Evolutionary conservation across 169 alveolate genomes (phyloP), one percentile per base, ranked within the genome.

Genomic region (Babesia ovis): DNA sequence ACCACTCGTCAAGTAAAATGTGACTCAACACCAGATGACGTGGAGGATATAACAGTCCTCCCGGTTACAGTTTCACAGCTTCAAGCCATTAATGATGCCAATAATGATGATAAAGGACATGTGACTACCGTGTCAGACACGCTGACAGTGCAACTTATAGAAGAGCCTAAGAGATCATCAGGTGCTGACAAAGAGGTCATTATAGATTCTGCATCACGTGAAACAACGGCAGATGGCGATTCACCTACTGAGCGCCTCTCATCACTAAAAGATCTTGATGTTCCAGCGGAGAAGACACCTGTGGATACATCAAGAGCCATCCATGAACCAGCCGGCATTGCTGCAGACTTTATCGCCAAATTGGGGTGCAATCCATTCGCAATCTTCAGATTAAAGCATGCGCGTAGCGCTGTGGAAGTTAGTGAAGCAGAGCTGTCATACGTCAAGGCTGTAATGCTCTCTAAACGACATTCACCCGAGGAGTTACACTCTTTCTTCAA

Each of bases 401-500:
- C 74, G 2, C 74, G 74, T 1, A 64, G 74, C 48, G 22, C 61
- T n/a, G 50, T 64, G 14, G 37, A 5, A 3, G 70, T 79, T 31
- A 69, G 54, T 1, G 83, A 79, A 12, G n/a, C 11, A 20, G 83
- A 79, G 23, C 53, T 70, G 42, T 23, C 55, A 22, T 35, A 27
- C 3, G 42, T 79, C 46, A 79, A 64, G 56, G n/a, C 69, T 4
- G 32, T 54, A 2, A 53, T 79, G 48, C 9, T 79, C 6, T 43
- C 58, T 42, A 57, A 53, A 31, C 48, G 46, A 12, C 70, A 69
- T 29, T 23, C 58, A 1, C 68, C 64, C 27, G 83, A 68, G 20
- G 51, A 59, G 20, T 54, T 79, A 35, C 56, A 68, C 25, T 39
- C 73, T 31, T 69, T 27, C 31, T 79, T 79, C 45, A 79, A 58